Base-by-base conservation (phyloP, 768 basidiomycete genomes). In the Rickenella mellea region DNA sequence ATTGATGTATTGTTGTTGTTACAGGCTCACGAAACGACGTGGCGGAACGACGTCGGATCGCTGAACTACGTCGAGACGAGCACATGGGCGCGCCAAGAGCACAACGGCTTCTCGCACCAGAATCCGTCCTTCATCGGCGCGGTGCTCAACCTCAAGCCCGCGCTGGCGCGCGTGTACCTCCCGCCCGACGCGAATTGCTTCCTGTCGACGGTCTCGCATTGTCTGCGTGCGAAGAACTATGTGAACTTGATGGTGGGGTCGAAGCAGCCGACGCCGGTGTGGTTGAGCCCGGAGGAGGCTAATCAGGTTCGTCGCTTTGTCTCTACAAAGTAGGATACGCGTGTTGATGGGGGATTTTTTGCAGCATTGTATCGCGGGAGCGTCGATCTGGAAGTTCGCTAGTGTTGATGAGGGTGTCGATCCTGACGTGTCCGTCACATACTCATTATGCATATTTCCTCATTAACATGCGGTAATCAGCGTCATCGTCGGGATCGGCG, bases 141-240 rank as follows among this genome's bases (percentile, higher is more conserved):
- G 0, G 73, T 96, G n/a, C 72, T 93, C 44, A 76, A 79, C 51
- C 63, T 93, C 47, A 90, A 91, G 51, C 69, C 80, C 11, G 61
- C 60, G 27, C 67, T 78, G 44, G 81, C 81, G 0, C 74, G 88
- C 2, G 83, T 90, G 4, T 91, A 89, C 55, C 68, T 91, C 19
- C 86, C 89, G 0, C 86, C 91, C n/a, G 91, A 94, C 52, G 84
- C 86, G 10, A 92, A 93, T 57, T 83, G 83, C 53, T 79, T 83
- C 64, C 63, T 92, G 47, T 83, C 80, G 27, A 89, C 87, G 19
- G 71, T 93, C 42, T 74, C 83, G 3, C 91, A 93, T 58, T 90
- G 86, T 52, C 59, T 93, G 54, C 64, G 81, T 39, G 78, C 86
- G 19, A 88, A 84, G 67, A 83, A 89, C 60, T 91, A 91, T 47